phyloP scores from a whole-genome alignment of 768 basidiomycete species.

The Russula compacta region DNA sequence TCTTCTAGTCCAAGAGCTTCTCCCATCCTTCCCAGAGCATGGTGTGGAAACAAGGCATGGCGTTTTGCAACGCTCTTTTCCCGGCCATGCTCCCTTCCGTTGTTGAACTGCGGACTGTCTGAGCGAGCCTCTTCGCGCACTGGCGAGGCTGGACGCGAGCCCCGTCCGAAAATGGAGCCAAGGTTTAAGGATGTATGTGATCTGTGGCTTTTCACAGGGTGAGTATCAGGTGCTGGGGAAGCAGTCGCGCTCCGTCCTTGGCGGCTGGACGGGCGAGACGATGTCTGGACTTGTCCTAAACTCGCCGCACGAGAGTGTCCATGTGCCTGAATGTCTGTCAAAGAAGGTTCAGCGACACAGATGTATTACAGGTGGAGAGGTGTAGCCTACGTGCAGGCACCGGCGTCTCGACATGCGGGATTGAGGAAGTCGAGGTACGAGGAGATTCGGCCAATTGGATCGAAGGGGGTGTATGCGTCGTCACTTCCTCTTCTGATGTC shows the following conservation, averaged over 20 bases:
- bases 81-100: constrained; percentile 24
- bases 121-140: constrained; percentile 6
- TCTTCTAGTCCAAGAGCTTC: constrained; percentile 36
- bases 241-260: not conserved
- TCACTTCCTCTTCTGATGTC: constrained; percentile 5
- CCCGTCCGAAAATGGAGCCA: constrained; percentile 8
- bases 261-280: constrained; percentile 2
- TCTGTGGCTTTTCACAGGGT: not conserved
- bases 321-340: not conserved
- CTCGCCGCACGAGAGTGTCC: not conserved
- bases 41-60: constrained; percentile 26
- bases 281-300: not conserved
- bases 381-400: not conserved
- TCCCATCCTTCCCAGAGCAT: constrained; percentile 31
- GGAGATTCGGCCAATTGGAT: not conserved
- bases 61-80: constrained; percentile 19
- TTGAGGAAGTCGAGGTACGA: not conserved
- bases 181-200: not conserved
- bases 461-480: not conserved
- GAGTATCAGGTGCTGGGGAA: not conserved
- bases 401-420: not conserved
- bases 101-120: constrained; percentile 25
- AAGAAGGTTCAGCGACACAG: not conserved
- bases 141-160: constrained; percentile 1
- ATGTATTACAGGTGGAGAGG: not conserved